Evolutionary conservation across 2,329 filamentous ascomycete genomes (phyloP).

Genomic region (Exophiala sideris): DNA sequence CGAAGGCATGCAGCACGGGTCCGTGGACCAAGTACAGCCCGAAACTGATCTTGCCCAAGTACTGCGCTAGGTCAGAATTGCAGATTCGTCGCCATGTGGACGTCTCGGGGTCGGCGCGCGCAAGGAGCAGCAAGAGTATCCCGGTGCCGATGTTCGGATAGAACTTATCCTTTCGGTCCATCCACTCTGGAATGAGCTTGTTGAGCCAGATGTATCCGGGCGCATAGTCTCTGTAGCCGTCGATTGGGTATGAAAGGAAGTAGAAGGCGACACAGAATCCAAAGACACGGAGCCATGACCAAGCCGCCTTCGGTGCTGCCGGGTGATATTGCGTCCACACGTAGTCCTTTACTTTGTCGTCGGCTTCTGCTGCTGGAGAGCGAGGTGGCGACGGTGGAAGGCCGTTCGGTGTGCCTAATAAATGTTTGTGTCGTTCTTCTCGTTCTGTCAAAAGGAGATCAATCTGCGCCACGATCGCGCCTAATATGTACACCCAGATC

Average conservation of each 20-base stretch:
- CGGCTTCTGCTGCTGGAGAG: conserved; percentile 20
- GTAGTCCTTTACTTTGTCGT: background rate
- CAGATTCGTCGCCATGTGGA: conserved; percentile 38
- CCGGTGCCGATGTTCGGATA: conserved; percentile 43
- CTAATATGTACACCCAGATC: conserved; percentile 41
- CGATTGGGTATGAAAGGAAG: conserved; percentile 42
- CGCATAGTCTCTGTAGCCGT: conserved; percentile 35
- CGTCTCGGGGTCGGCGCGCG: conserved; percentile 38
- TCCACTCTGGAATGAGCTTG: conserved; percentile 36
- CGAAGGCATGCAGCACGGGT: conserved; percentile 42
- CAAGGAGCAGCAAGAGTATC: conserved; percentile 43
- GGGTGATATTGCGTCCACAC: background rate
- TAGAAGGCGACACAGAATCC: conserved; percentile 43
- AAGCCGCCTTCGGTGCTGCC: background rate
- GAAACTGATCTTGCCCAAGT: conserved; percentile 48
- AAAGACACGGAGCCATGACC: conserved; percentile 16
- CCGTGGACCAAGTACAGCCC: conserved; percentile 49
- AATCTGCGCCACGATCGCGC: conserved; percentile 43
- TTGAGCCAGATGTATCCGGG: conserved; percentile 44
- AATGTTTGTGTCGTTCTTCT: conserved; percentile 32
- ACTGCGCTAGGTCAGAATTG: conserved; percentile 41
- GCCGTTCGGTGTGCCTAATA: background rate
- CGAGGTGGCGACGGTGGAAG: conserved; percentile 21
- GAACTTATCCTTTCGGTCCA: conserved; percentile 33
- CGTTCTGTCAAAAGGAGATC: conserved; percentile 36